Base-by-base conservation (phyloP, 352 stramenopile species). In the Pythium guiyangense region DNA sequence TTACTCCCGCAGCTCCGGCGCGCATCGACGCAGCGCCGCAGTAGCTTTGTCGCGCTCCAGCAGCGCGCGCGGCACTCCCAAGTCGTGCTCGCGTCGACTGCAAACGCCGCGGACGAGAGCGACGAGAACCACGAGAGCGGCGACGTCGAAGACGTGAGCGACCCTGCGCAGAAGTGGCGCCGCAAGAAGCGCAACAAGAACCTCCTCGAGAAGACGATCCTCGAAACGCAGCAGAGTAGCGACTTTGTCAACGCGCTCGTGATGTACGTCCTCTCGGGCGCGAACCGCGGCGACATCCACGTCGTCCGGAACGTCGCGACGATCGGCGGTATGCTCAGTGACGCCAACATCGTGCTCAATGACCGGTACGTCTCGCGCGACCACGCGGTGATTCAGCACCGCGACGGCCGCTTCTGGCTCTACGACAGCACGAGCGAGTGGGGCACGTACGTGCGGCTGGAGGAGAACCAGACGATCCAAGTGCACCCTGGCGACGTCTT, bases 181-280 rank as follows among this genome's bases (percentile, higher is more conserved):
- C 74, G 77, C 6, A 90, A 90, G 59, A 92, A 92, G 57, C 77
- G 79, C 43, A 90, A 92, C 64, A 83, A 79, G 42, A 66, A 74
- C 14, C 44, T 92, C 40, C 58, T 90, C 5, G 74, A 90, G 29
- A 74, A 85, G 31, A 84, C 69, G 0, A 63, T 90, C 15, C 18
- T 79, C 17, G 71, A 83, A 26, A 81, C 73, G 1, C 67, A 87
- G 54, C 70, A 77, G 12, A 84, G 86, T 35, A 26, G 52, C 1
- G 63, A 83, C 10, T 56, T 89, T 26, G 42, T 67, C 8, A 84
- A 79, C 37, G 79, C 82, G 12, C 57, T 89, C 26, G 82, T 92
- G 10, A 48, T 90, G 44, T 92, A 92, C 62, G 72, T 89, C n/a
- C 73, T 92, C n/a, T 84, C 79, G 0, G 79, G 82, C 0, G 72